Base-by-base conservation (phyloP, 257 asterid genomes). In the Nicotiana sylvestris region DNA sequence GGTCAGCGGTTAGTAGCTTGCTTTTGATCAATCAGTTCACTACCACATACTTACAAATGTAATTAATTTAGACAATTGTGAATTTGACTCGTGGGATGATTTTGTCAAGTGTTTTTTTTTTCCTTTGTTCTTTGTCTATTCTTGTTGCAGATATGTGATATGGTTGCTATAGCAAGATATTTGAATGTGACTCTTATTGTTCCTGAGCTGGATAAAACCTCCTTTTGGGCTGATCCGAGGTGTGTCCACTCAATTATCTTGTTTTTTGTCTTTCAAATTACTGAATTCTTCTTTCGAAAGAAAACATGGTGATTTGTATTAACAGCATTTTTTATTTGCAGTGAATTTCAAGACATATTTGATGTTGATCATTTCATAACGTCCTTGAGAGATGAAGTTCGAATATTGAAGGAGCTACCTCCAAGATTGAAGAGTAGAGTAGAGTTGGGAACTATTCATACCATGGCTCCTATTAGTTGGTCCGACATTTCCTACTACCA, bases 221-320 rank as follows among this genome's bases (percentile, higher is more conserved):
- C 97, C 15, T 92, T 92, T 80, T 92, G 97, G 95, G 90, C 89
- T 9, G 97, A 92, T 91, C 90, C 95, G 0, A 92, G 97, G 97
- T 91, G 81, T 4, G 64, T 82, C 80, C 68, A 55, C 53, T 69
- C 43, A 46, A 29, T 16, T 64, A 11, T 78, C 37, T 8, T 69
- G 66, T 29, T 13, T 27, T 70, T 65, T 66, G 32, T 30, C 49
- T 32, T 58, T 65, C 77, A 46, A 57, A 81, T 49, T 65, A 81
- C 76, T 18, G 53, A 81, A 6, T 81, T 60, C 82, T 79, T 79
- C 37, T 33, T 35, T 25, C 3, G 70, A 35, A 80, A 61, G 60
- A 33, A 18, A 57, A 10, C 4, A 80, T 3, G 70, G 11, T 2
- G 10, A 35, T 74, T 35, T 12, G 21, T 12, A 17, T 57, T 7